Evolutionary conservation across 2,329 filamentous ascomycete species (phyloP), one percentile per base, ranked within the genome.

Genomic region (Elsinoe batatas): DNA sequence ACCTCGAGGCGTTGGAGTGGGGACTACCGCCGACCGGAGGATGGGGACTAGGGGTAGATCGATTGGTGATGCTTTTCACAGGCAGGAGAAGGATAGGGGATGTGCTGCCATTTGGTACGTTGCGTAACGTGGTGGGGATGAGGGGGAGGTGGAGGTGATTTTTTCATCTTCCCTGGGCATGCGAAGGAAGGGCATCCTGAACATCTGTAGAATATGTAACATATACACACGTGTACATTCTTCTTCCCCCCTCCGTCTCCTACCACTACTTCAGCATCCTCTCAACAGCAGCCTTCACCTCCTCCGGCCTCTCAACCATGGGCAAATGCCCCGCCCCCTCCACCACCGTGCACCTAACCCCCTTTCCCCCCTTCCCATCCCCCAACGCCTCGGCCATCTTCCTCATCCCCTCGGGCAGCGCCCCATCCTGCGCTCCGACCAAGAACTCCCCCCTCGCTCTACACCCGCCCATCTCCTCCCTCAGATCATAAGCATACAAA

Each of bases 21-120:
- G 93, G 89, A 0, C 73, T 98, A 58, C 93, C 93, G n/a, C 89
- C 93, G 0, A 98, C 93, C 0, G 93, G 91, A 0, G 93, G 93
- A 3, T 98, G 93, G 93, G 93, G 93, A 1, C 94, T 90, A 64
- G 93, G 93, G 1, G 76, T 98, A 40, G 93, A 98, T 71, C 78
- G 93, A 54, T 74, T 98, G 53, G 85, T 89, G 36, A 98, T 98
- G 93, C 72, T 96, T 49, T 88, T 97, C 64, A 82, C 85, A 1
- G 90, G 88, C 0, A 78, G 82, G 35, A 81, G 81, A 67, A 80
- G 86, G 62, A 96, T 98, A 64, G 82, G 81, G 37, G 91, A 97
- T 70, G 89, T 91, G 15, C 72, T 97, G 64, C 83, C 84, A 33
- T 98, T 98, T 74, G 93, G 93, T 1, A 95, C 81, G 56, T 69